These are phyloP conservation scores for Xenosphaeropsis pyriputrescens DNA, from an alignment of 2,329 filamentous ascomycete species.

Conservation along the genomic window DNA sequence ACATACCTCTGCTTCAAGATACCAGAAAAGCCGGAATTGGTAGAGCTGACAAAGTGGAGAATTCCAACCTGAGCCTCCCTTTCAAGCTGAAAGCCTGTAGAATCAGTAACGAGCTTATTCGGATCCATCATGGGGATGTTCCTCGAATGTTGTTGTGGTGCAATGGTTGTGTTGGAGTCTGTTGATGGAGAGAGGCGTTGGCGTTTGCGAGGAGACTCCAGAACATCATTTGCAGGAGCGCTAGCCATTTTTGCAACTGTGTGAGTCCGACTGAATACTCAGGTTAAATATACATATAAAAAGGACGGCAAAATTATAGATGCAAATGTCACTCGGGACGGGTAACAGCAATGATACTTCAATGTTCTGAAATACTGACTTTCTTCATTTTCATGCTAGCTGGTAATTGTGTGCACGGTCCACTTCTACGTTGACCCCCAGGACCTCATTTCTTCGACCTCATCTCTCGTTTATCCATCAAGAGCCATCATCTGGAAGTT, in stretches of 20 bases:
- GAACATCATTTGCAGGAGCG: too few species aligned
- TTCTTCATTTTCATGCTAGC: too few species aligned
- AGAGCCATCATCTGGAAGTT: too few species aligned
- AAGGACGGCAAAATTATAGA: not conserved
- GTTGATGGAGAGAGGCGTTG: constrained; percentile 3
- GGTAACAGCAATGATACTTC: too few species aligned
- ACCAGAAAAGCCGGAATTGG: constrained; percentile 44
- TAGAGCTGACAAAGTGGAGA: constrained; percentile 41
- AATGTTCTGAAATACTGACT: too few species aligned
- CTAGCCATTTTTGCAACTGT: too few species aligned
- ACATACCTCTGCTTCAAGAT: constrained; percentile 50
- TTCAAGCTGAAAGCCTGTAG: constrained; percentile 3
- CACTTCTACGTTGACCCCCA: too few species aligned
- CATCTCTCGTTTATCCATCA: too few species aligned
- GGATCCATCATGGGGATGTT: not conserved
- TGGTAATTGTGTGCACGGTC: constrained; percentile 7
- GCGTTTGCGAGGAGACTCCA: constrained; percentile 5
- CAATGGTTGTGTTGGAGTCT: constrained; percentile 1
- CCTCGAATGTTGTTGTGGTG: not conserved
- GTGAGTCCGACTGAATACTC: too few species aligned
- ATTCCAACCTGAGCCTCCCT: constrained; percentile 36
- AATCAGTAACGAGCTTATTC: constrained; percentile 1
- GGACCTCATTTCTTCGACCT: too few species aligned
- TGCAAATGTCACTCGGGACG: too few species aligned
- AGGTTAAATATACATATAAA: too few species aligned